Evolutionary conservation across 768 basidiomycete species (phyloP).

Genomic region (Agrocybe praecox): DNA sequence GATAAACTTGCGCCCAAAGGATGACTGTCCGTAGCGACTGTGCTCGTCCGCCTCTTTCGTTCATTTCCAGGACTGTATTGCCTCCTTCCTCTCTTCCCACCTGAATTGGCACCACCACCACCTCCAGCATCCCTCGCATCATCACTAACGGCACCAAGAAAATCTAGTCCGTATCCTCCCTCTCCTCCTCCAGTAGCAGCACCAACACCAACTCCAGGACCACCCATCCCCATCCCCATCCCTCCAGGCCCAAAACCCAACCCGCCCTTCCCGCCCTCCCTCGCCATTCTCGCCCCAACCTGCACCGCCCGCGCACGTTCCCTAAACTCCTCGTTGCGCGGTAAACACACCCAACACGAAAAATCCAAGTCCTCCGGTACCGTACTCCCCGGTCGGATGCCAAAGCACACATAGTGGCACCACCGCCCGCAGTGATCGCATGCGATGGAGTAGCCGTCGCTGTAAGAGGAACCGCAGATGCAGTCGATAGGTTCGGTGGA

Average conservation of each 20-base stretch:
- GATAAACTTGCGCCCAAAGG: not conserved
- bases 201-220: no score
- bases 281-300: slow-evolving; percentile 15
- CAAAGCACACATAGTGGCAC: slow-evolving; percentile 84
- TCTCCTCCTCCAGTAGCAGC: no score
- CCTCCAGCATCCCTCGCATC: slow-evolving; percentile 39
- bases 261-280: slow-evolving; percentile 34
- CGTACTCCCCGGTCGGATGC: slow-evolving; percentile 46
- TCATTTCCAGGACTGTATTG: slow-evolving; percentile 39
- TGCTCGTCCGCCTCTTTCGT: slow-evolving; percentile 36
- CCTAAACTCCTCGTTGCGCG: slow-evolving; percentile 49
- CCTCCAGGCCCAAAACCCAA: slow-evolving; percentile 9
- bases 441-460: slow-evolving; percentile 85
- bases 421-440: slow-evolving; percentile 84
- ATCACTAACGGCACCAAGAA: no score
- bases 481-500: slow-evolving; percentile 59
- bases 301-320: slow-evolving; percentile 25
- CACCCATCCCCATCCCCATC: no score
- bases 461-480: slow-evolving; percentile 72
- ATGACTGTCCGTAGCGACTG: slow-evolving; percentile 36
- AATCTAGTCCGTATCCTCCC: no score
- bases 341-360: slow-evolving; percentile 61
- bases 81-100: slow-evolving; percentile 31
- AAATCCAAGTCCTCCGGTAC: slow-evolving; percentile 82
- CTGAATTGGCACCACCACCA: slow-evolving; percentile 41